A percentile compares a stretch with the other conserved stretches of the same genome.
Conservation (phyloP, 2,329 filamentous ascomycete genomes). For the Eutypella sp. region DNA sequence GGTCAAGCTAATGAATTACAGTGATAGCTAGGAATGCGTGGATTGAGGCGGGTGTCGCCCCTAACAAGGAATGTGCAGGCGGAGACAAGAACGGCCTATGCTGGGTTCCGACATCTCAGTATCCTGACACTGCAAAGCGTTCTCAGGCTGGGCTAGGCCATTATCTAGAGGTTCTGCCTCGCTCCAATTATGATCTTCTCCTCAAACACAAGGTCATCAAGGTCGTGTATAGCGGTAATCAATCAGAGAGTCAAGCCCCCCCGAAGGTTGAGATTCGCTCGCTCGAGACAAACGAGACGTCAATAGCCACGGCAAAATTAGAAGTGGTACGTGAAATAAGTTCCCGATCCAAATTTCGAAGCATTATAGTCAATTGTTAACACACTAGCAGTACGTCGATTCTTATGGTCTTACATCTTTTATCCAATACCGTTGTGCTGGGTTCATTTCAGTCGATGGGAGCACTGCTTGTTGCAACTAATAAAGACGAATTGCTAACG, state of each 20-base stretch:
- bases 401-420: no score
- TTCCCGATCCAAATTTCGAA: neutral
- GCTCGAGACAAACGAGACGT: neutral
- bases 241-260: neutral
- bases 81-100: conserved; percentile 28
- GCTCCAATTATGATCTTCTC: conserved; percentile 20
- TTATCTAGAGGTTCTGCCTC: conserved; percentile 20
- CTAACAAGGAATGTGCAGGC: conserved; percentile 19
- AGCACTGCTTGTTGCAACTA: no score
- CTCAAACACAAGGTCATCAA: conserved; percentile 24
- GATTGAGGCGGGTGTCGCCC: conserved; percentile 20
- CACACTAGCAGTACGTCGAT: neutral
- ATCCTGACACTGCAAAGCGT: conserved; percentile 21
- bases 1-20: neutral
- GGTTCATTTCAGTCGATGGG: no score
- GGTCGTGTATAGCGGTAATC: conserved; percentile 8
- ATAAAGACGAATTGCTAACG: neutral
- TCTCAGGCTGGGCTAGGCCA: conserved; percentile 27
- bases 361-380: neutral
- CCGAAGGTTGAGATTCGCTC: neutral
- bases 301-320: neutral
- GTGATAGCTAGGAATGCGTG: conserved; percentile 14
- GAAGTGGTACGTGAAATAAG: neutral
- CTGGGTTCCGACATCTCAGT: conserved; percentile 25
- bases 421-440: no score